Conservation (phyloP, 192 early-diverging fungal species). For the Martensiomyces pterosporus region DNA sequence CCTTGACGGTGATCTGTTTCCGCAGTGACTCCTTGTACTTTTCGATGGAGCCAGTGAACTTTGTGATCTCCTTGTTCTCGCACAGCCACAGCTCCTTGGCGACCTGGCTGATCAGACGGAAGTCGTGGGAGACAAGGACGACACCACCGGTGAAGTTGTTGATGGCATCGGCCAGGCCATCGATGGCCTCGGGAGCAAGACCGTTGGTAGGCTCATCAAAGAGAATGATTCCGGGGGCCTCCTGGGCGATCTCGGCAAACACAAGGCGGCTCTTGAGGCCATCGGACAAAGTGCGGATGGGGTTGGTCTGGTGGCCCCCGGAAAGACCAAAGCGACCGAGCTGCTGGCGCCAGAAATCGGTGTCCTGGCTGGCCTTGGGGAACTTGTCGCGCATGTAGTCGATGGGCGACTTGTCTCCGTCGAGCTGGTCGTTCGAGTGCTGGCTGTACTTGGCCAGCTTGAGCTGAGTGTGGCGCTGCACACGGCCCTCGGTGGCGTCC, state of each 20-base stretch:
- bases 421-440: constrained; percentile 96
- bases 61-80: constrained; percentile 70
- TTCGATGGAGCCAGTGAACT: constrained; percentile 78
- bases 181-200: constrained; percentile 89
- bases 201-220: constrained; percentile 96
- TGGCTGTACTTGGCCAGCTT: constrained; percentile 97
- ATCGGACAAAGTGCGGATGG: constrained; percentile 86
- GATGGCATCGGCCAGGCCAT: constrained; percentile 93
- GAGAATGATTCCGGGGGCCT: constrained; percentile 80
- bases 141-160: constrained; percentile 93
- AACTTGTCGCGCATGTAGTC: constrained; percentile 87
- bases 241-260: constrained; percentile 64
- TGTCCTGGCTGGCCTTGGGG: constrained; percentile 75
- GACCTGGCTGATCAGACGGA: constrained; percentile 94
- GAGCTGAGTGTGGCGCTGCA: constrained; percentile 84
- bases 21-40: constrained; percentile 88
- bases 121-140: constrained; percentile 98
- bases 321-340: constrained; percentile 94
- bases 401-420: constrained; percentile 79
- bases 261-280: constrained; percentile 92
- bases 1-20: constrained; percentile 61
- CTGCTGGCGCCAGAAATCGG: constrained; percentile 85
- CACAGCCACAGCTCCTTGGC: constrained; percentile 93
- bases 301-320: constrained; percentile 85
- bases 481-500: constrained; percentile 74